Evolutionary conservation across 768 basidiomycete species (phyloP).

Genomic region (Saitozyma sp.): DNA sequence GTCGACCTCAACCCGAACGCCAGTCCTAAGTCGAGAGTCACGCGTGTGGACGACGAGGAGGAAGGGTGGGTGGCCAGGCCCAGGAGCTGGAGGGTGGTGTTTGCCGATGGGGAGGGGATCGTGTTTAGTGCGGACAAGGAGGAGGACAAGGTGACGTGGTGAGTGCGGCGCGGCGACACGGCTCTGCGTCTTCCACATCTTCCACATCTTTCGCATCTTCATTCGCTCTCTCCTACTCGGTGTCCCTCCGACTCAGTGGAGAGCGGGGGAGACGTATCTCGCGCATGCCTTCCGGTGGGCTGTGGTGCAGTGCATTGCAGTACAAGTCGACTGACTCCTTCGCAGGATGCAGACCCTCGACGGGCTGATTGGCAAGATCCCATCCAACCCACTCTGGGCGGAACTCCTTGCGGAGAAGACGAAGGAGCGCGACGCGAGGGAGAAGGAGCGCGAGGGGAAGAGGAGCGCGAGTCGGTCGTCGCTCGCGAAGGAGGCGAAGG

Average conservation of each 20-base stretch:
- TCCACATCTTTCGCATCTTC: too few species aligned
- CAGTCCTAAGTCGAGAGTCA: conserved; percentile 15
- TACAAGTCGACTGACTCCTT: conserved; percentile 6
- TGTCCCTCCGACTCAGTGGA: neutral
- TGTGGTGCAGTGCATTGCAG: neutral
- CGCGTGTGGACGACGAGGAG: conserved; percentile 15
- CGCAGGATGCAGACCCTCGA: conserved; percentile 79
- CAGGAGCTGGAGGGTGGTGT: conserved; percentile 75
- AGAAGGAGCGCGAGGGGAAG: neutral
- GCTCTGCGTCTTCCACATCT: too few species aligned
- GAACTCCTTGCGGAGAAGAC: conserved; percentile 59
- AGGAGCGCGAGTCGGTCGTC: too few species aligned
- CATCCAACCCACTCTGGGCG: conserved; percentile 89
- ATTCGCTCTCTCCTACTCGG: neutral
- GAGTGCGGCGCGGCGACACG: conserved; percentile 11
- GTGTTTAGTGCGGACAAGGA: conserved; percentile 88
- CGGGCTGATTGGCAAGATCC: conserved; percentile 83
- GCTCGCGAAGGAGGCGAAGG: too few species aligned
- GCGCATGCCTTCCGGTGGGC: neutral
- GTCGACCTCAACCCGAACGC: conserved; percentile 65
- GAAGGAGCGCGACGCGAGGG: conserved; percentile 5
- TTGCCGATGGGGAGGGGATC: conserved; percentile 70
- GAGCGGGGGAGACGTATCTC: neutral
- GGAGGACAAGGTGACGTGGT: conserved; percentile 85
- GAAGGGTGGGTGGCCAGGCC: conserved; percentile 38